These are phyloP conservation scores for Cercospora citrullina DNA, from an alignment of 2,329 filamentous ascomycete genomes.

Conservation along the genomic window DNA sequence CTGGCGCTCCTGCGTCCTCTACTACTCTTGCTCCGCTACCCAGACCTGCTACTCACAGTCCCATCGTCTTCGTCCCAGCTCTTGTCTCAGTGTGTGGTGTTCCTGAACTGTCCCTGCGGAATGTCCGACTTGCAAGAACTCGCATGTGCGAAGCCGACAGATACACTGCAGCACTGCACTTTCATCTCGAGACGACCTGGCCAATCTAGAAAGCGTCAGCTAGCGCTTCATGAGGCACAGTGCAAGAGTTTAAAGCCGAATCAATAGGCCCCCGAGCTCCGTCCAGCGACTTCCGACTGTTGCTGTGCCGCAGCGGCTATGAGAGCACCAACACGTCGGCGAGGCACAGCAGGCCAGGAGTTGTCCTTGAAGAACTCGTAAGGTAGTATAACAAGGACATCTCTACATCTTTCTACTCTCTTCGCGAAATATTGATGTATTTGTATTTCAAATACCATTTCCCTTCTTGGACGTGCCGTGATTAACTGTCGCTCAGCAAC, in stretches of 20 bases:
- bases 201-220: background rate
- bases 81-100: background rate
- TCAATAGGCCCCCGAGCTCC: background rate
- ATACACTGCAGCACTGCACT: background rate
- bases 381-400: background rate
- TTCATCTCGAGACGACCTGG: background rate
- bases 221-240: background rate
- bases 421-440: background rate
- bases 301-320: constrained; percentile 11
- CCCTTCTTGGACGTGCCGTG: background rate
- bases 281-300: background rate
- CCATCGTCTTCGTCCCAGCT: background rate
- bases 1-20: background rate
- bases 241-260: background rate
- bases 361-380: background rate
- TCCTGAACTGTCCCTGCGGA: background rate
- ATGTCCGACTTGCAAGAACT: background rate
- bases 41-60: background rate
- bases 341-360: background rate
- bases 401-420: background rate
- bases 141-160: background rate
- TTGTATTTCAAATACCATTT: background rate
- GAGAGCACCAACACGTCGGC: background rate
- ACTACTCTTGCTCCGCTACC: background rate
- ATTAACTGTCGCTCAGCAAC: constrained; percentile 7